Evolutionary conservation across 2,329 filamentous ascomycete species (phyloP).

Genomic region (Simplicillium aogashimaense): DNA sequence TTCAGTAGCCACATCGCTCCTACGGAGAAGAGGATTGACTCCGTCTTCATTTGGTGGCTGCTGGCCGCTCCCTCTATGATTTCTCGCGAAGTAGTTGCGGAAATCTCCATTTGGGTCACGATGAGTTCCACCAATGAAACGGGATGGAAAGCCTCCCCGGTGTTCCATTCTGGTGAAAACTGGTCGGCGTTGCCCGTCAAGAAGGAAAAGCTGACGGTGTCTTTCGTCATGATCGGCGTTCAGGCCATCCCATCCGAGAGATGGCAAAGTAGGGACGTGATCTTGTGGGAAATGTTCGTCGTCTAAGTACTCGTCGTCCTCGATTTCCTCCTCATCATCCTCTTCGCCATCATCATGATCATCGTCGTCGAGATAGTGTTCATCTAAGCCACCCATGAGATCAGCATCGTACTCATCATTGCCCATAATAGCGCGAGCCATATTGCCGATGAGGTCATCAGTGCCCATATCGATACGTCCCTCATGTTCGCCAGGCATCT

Average conservation of each 20-base stretch:
- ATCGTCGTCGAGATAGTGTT: slow-evolving; percentile 42
- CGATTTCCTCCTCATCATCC: slow-evolving; percentile 62
- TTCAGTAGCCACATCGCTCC: slow-evolving; percentile 36
- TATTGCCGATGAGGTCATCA: slow-evolving; percentile 36
- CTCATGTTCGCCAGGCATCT: slow-evolving; percentile 45
- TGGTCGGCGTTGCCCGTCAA: slow-evolving; percentile 39
- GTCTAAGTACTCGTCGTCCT: slow-evolving; percentile 56
- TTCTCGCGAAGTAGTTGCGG: slow-evolving; percentile 37
- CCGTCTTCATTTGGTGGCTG: slow-evolving; percentile 62
- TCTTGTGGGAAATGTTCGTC: slow-evolving; percentile 40
- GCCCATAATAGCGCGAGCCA: slow-evolving; percentile 45
- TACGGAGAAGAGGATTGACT: slow-evolving; percentile 75
- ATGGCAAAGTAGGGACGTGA: slow-evolving; percentile 34
- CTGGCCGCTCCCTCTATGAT: slow-evolving; percentile 43
- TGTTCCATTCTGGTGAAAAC: slow-evolving; percentile 24
- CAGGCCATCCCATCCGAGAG: slow-evolving; percentile 49
- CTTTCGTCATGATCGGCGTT: slow-evolving; percentile 38
- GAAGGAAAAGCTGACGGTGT: slow-evolving; percentile 35
- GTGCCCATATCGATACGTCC: slow-evolving; percentile 37
- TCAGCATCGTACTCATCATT: slow-evolving; percentile 43
- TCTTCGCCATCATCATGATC: slow-evolving; percentile 51
- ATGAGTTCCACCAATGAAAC: slow-evolving; percentile 41
- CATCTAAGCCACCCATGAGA: slow-evolving; percentile 38
- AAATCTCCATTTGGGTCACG: slow-evolving; percentile 38
- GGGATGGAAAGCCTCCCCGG: slow-evolving; percentile 51